A percentile compares a stretch with the other conserved stretches of the same genome.
phyloP scores from a whole-genome alignment of 257 asterid genomes.

The Nicotiana otophora region DNA sequence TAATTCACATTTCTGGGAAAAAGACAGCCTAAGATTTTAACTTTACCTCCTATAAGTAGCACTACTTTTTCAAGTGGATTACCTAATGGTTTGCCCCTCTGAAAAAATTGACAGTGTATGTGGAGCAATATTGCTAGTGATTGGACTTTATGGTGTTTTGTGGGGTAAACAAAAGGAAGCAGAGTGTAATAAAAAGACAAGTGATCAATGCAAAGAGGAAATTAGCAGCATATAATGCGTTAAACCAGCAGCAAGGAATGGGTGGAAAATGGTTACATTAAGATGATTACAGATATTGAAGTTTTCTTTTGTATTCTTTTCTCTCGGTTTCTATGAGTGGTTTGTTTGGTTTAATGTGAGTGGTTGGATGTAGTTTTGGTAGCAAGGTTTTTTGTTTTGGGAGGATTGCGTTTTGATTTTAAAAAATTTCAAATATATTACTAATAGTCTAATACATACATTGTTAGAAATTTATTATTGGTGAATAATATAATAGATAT shows the following conservation, averaged over 20 bases:
- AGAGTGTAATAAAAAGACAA: background rate
- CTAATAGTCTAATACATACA: background rate
- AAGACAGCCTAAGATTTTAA: background rate
- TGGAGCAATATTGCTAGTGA: slow-evolving; percentile 31
- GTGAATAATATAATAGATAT: background rate
- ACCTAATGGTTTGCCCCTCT: background rate
- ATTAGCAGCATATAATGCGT: background rate
- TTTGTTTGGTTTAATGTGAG: background rate
- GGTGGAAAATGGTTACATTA: background rate
- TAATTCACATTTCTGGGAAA: background rate
- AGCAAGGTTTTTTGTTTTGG: background rate
- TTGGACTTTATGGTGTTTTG: slow-evolving; percentile 36
- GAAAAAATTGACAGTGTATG: slow-evolving; percentile 19
- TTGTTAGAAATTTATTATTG: background rate
- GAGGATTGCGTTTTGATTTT: background rate
- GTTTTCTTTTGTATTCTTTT: background rate
- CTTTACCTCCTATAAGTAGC: background rate
- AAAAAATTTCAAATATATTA: background rate
- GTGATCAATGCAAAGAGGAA: background rate
- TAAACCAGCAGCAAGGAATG: background rate
- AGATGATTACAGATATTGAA: background rate
- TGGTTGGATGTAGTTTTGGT: background rate
- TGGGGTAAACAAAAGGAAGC: slow-evolving; percentile 38
- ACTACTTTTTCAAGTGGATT: background rate
- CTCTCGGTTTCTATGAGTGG: background rate